Evolutionary conservation across 2,329 filamentous ascomycete genomes (phyloP).

Genomic region (Phaeoacremonium minimum): DNA sequence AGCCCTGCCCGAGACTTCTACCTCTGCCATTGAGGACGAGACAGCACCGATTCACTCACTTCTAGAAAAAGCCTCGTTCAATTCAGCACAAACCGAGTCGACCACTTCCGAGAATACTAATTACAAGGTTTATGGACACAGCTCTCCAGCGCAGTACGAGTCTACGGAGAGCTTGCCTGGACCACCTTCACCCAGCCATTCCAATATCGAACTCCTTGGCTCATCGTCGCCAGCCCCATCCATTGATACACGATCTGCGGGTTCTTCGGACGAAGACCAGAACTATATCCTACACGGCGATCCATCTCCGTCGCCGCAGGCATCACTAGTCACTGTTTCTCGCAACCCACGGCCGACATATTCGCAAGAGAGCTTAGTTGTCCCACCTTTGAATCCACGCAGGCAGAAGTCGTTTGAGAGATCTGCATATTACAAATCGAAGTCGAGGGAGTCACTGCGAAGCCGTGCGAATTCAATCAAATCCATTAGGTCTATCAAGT

Average conservation of each 20-base stretch:
- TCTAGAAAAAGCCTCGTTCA: constrained; percentile 31
- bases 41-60: constrained; percentile 3
- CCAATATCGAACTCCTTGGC: constrained; percentile 49
- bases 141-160: constrained; percentile 30
- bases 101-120: constrained; percentile 40
- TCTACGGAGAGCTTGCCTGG: constrained; percentile 35
- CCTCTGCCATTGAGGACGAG: constrained; percentile 14
- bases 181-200: constrained; percentile 36
- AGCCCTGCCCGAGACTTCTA: constrained; percentile 25
- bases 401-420: constrained; percentile 43
- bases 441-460: constrained; percentile 49
- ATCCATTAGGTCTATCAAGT: constrained; percentile 48
- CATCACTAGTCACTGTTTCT: constrained; percentile 26
- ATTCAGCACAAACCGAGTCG: constrained; percentile 33
- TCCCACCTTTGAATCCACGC: constrained; percentile 48
- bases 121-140: constrained; percentile 40
- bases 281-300: constrained; percentile 53
- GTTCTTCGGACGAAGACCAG: constrained; percentile 33
- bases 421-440: constrained; percentile 42
- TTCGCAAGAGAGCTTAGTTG: constrained; percentile 57
- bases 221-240: constrained; percentile 43
- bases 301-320: constrained; percentile 29
- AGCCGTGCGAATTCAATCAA: constrained; percentile 31
- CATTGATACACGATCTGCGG: constrained; percentile 29
- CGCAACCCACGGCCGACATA: constrained; percentile 37